These are phyloP conservation scores for Chytriomyces confervae DNA, from an alignment of 192 early-diverging fungal genomes.

Conservation along the genomic window DNA sequence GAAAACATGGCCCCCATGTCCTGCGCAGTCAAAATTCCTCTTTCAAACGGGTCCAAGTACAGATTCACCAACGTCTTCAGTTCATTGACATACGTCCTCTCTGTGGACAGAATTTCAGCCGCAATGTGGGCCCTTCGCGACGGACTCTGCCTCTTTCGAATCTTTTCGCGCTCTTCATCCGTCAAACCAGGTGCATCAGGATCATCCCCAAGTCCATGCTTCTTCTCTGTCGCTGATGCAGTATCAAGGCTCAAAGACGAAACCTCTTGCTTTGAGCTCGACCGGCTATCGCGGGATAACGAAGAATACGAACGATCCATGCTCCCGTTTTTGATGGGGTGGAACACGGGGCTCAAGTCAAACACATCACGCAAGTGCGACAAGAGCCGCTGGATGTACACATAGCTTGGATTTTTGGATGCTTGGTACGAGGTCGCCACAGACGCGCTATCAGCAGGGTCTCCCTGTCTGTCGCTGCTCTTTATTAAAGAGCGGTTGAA, in stretches of 20 bases:
- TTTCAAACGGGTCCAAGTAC: slow-evolving; percentile 61
- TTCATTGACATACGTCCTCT: slow-evolving; percentile 85
- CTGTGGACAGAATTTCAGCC: slow-evolving; percentile 82
- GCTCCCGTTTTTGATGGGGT: slow-evolving; percentile 37
- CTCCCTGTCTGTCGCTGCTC: background rate
- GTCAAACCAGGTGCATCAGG: slow-evolving; percentile 48
- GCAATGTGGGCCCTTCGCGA: slow-evolving; percentile 69
- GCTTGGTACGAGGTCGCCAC: slow-evolving; percentile 30
- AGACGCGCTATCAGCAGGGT: slow-evolving; percentile 6
- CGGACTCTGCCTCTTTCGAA: slow-evolving; percentile 44
- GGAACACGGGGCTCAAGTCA: slow-evolving; percentile 58
- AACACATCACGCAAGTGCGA: slow-evolving; percentile 63
- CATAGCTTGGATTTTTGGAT: slow-evolving; percentile 31
- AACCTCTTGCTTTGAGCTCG: background rate
- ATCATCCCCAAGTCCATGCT: slow-evolving; percentile 32
- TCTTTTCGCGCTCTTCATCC: slow-evolving; percentile 37
- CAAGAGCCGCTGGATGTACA: slow-evolving; percentile 50
- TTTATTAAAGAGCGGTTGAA: background rate
- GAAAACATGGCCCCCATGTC: slow-evolving; percentile 62
- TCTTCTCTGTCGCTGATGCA: background rate
- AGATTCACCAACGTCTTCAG: slow-evolving; percentile 74
- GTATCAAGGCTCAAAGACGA: background rate
- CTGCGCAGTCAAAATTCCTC: slow-evolving; percentile 33
- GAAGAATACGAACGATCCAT: background rate
- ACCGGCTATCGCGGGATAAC: background rate